Percentiles rank a stretch among this genome's conserved stretches.
Evolutionary conservation across 768 basidiomycete genomes (phyloP).

Genomic region (Gloeophyllum trabeum): DNA sequence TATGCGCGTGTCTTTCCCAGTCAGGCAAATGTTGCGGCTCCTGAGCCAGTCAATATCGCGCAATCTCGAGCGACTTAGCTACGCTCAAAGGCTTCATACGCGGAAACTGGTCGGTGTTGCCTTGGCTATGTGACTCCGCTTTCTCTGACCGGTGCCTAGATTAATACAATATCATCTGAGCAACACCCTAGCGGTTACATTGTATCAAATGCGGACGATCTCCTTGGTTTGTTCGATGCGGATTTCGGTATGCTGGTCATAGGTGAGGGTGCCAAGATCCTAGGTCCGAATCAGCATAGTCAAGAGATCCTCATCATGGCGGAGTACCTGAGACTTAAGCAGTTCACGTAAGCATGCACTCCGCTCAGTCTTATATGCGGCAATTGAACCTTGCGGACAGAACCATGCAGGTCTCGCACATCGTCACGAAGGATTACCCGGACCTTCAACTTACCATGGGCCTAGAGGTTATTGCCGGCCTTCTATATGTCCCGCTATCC

Average conservation of each 20-base stretch:
- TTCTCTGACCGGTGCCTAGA: conserved; percentile 29
- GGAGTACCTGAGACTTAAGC: conserved; percentile 67
- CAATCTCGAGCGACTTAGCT: conserved; percentile 71
- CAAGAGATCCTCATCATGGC: conserved; percentile 73
- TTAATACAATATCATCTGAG: conserved; percentile 59
- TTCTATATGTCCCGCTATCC: conserved; percentile 69
- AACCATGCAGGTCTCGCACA: conserved; percentile 59
- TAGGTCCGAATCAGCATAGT: conserved; percentile 59
- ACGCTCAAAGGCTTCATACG: conserved; percentile 63
- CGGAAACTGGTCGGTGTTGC: conserved; percentile 52
- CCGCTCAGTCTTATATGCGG: background rate
- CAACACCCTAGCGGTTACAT: conserved; percentile 68
- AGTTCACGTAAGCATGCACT: conserved; percentile 40
- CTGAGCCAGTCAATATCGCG: conserved; percentile 71
- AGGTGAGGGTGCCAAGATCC: conserved; percentile 60
- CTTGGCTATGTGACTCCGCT: background rate
- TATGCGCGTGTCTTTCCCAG: conserved; percentile 81
- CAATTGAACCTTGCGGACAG: conserved; percentile 21
- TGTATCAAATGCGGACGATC: conserved; percentile 70
- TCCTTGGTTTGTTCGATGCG: conserved; percentile 68
- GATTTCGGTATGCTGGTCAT: conserved; percentile 65
- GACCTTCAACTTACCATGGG: conserved; percentile 53
- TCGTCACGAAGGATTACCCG: conserved; percentile 57
- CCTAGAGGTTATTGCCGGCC: conserved; percentile 56
- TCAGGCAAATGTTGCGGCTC: conserved; percentile 72